A percentile compares a stretch with the other conserved stretches of the same genome.
These are phyloP conservation scores for Xerocomellus amylosporus DNA, from an alignment of 768 basidiomycete genomes.

Conservation along the genomic window DNA sequence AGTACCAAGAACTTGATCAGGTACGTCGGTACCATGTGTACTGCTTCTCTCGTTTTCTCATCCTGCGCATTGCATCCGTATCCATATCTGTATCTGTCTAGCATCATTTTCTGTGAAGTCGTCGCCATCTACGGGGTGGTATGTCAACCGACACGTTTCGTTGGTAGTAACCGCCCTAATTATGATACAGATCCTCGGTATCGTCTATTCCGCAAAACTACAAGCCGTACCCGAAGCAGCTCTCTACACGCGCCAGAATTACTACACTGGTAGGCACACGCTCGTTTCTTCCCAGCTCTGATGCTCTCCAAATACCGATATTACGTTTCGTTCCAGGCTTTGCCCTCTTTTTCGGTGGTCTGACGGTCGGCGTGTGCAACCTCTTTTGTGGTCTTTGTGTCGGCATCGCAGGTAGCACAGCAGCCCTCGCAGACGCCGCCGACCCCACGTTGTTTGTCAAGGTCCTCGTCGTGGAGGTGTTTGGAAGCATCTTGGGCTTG, in stretches of 20 bases:
- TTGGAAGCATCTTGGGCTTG: slow-evolving; percentile 85
- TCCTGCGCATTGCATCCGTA: background rate
- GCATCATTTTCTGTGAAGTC: slow-evolving; percentile 99
- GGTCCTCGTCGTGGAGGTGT: slow-evolving; percentile 94
- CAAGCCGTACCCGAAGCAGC: slow-evolving; percentile 53
- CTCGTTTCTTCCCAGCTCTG: background rate
- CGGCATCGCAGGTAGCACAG: slow-evolving; percentile 92
- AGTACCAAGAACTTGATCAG: slow-evolving; percentile 97
- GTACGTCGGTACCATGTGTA: slow-evolving; percentile 38
- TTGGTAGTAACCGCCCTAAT: background rate
- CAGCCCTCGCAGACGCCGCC: slow-evolving; percentile 91
- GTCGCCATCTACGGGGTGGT: slow-evolving; percentile 98
- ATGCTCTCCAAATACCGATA: background rate
- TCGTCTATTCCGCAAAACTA: slow-evolving; percentile 90
- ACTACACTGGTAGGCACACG: slow-evolving; percentile 71
- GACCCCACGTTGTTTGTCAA: slow-evolving; percentile 95
- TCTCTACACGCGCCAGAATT: slow-evolving; percentile 84
- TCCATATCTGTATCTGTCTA: slow-evolving; percentile 33
- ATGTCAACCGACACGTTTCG: slow-evolving; percentile 29
- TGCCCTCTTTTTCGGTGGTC: slow-evolving; percentile 95
- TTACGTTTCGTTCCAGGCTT: slow-evolving; percentile 50
- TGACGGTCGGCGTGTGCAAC: slow-evolving; percentile 93
- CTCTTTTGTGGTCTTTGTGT: slow-evolving; percentile 93
- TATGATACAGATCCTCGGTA: slow-evolving; percentile 76
- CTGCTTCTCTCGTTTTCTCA: background rate